These are phyloP conservation scores for Neurospora discreta DNA, from an alignment of 495 filamentous ascomycete genomes.

Conservation along the genomic window DNA sequence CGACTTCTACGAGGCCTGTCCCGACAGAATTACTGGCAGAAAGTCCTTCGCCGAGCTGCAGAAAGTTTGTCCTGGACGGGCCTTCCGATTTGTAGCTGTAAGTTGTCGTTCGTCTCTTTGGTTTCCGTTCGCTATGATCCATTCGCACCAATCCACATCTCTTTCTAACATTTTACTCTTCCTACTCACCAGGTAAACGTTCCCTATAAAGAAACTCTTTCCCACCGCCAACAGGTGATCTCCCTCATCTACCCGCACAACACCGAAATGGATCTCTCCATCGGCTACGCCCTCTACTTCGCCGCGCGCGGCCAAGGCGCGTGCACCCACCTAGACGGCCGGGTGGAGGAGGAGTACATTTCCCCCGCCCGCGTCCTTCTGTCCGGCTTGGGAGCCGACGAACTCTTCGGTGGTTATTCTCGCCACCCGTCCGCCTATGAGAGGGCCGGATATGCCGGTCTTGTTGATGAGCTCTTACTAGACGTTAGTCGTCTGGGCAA, in stretches of 20 bases:
- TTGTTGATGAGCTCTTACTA: slow-evolving; percentile 74
- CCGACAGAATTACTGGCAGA: slow-evolving; percentile 79
- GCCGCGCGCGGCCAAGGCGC: slow-evolving; percentile 67
- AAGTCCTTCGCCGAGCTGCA: slow-evolving; percentile 63
- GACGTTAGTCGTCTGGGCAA: slow-evolving; percentile 82
- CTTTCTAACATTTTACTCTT: background rate
- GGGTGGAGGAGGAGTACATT: slow-evolving; percentile 33
- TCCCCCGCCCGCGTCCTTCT: slow-evolving; percentile 74
- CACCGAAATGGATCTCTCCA: slow-evolving; percentile 99
- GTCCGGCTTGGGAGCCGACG: slow-evolving; percentile 90
- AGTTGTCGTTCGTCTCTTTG: slow-evolving; percentile 3
- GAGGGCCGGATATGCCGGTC: slow-evolving; percentile 51
- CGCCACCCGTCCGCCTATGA: slow-evolving; percentile 71
- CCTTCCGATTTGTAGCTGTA: slow-evolving; percentile 69
- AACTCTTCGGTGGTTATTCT: slow-evolving; percentile 88
- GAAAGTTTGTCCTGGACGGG: slow-evolving; percentile 55
- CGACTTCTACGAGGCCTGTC: slow-evolving; percentile 66
- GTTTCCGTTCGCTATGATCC: slow-evolving; percentile 4
- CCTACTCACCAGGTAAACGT: slow-evolving; percentile 54
- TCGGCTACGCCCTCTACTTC: slow-evolving; percentile 86
- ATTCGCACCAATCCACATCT: background rate
- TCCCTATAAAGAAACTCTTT: slow-evolving; percentile 61
- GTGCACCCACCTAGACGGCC: slow-evolving; percentile 13
- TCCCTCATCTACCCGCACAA: slow-evolving; percentile 83
- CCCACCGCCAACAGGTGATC: slow-evolving; percentile 57